Conservation (phyloP, 208 protist species). For the Zelonia costaricensis region DNA sequence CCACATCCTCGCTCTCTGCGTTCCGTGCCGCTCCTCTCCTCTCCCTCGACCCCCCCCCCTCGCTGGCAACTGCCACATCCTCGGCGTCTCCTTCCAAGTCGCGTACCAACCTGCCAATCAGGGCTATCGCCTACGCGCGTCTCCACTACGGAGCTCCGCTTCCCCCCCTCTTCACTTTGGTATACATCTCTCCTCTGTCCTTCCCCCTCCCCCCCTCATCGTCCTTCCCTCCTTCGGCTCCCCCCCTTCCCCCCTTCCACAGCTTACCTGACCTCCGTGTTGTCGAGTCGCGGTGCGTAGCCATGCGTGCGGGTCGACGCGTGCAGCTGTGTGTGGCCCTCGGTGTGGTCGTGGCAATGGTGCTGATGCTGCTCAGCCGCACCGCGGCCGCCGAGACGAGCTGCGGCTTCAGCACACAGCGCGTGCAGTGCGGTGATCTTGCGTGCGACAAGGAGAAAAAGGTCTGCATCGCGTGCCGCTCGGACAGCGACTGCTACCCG, state of each 20-base stretch:
- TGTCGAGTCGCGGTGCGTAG: too few species aligned
- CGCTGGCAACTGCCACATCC: too few species aligned
- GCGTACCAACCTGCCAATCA: too few species aligned
- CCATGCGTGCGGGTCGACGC: constrained; percentile 1
- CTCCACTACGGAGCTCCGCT: too few species aligned
- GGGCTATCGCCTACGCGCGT: too few species aligned
- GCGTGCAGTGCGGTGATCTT: constrained; percentile 64
- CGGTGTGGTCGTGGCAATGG: constrained; percentile 3
- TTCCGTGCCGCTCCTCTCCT: too few species aligned
- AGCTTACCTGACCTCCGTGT: too few species aligned
- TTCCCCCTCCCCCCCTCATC: not conserved
- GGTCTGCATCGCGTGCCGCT: constrained; percentile 46
- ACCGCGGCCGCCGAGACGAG: constrained; percentile 17
- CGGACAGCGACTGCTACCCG: constrained; percentile 63
- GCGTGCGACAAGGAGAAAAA: constrained; percentile 43
- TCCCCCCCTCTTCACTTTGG: too few species aligned
- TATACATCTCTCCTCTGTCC: not conserved
- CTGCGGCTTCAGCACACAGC: constrained; percentile 61
- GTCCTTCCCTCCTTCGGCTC: not conserved
- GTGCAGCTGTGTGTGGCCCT: constrained; percentile 1
- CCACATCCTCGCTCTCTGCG: too few species aligned
- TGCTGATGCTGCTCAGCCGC: constrained; percentile 2
- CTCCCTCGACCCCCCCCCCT: too few species aligned
- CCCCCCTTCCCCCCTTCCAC: too few species aligned
- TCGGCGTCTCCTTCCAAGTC: too few species aligned